phyloP scores from a whole-genome alignment of 345 rosid species.

The Draba incana region DNA sequence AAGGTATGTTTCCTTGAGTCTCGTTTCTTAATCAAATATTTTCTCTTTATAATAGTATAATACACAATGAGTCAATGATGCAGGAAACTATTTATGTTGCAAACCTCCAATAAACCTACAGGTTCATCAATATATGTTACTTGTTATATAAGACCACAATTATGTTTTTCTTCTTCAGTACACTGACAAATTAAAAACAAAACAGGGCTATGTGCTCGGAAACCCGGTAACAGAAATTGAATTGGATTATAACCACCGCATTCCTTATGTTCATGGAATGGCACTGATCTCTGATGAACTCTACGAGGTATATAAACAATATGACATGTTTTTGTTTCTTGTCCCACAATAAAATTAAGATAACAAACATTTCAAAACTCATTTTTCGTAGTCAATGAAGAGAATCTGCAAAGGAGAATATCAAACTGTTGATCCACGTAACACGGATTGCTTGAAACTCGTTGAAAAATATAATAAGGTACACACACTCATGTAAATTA shows the following conservation, averaged over 20 bases:
- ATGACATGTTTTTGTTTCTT: neutral
- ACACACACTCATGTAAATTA: constrained; percentile 31
- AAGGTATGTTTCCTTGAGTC: constrained; percentile 16
- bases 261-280: constrained; percentile 55
- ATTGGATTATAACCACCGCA: constrained; percentile 45
- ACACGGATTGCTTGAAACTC: constrained; percentile 32
- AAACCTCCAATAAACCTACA: constrained; percentile 53
- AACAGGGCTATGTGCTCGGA: constrained; percentile 72
- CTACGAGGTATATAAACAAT: constrained; percentile 48
- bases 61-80: neutral
- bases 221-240: constrained; percentile 46
- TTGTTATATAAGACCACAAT: neutral
- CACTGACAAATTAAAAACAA: neutral
- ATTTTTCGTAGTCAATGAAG: constrained; percentile 25
- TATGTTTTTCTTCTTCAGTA: neutral
- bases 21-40: neutral
- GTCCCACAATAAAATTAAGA: constrained; percentile 10
- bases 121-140: constrained; percentile 42
- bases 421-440: constrained; percentile 24
- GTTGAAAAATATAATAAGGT: constrained; percentile 26
- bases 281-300: constrained; percentile 61
- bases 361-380: neutral
- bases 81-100: constrained; percentile 58
- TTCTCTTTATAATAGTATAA: neutral
- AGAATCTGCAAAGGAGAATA: constrained; percentile 36